Evolutionary conservation across 495 filamentous ascomycete genomes (phyloP), one percentile per base, ranked within the genome.

Genomic region (Penicillium cataractarum): DNA sequence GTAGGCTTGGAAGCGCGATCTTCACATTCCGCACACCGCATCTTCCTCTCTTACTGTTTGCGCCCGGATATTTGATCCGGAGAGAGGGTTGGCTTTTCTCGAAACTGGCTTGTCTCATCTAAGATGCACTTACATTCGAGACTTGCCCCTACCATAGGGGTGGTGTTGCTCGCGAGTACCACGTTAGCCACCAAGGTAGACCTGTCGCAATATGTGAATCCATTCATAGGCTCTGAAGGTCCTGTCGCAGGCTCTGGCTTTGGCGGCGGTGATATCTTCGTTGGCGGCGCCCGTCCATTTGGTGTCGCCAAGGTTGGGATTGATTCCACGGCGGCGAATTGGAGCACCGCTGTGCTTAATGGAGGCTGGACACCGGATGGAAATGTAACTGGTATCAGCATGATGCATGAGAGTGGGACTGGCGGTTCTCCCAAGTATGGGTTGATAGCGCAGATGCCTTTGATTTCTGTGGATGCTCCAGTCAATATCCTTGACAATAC

Each of bases 341-440:
- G 60, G 89, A 86, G 51, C 33, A 69, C 65, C 8, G 73, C 73
- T 10, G 65, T 74, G 22, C 56, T 78, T 29, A 78, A 78, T 67
- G 87, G 86, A 8, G 88, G 88, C 8, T 88, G 85, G 73, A 80
- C 81, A 42, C 75, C 86, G 0, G 71, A 71, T 27, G 88, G 88
- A 2, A 84, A 83, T 58, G 82, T 90, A 42, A 86, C 83, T 8
- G 88, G 82, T 4, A 87, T 90, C 66, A 86, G 71, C 33, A 81
- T 90, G 80, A 84, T 90, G 78, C 88, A 91, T 68, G 87, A 91
- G 70, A 86, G 82, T 58, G 88, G 88, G 3, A 91, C 86, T 19
- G 88, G 88, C 17, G 88, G 88, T 24, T 84, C 84, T 12, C 87
- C 87, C 0, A 90, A 90, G 73, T 91, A 90, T 65, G 87, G 88